Conservation (phyloP, 2,329 filamentous ascomycete genomes). For the Alternaria alternata region DNA sequence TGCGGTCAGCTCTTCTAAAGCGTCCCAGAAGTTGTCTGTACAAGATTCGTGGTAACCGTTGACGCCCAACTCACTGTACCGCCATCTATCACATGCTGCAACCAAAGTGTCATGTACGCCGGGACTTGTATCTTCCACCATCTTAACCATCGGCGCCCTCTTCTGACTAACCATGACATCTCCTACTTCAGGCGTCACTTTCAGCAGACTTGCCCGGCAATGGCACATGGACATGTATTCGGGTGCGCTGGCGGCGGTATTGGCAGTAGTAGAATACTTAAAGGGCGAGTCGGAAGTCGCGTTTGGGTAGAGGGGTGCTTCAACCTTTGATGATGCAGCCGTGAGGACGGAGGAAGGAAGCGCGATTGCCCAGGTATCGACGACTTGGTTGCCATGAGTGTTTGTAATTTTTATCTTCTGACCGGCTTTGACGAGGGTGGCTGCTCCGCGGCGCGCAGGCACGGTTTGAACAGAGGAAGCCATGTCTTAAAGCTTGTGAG, state of each 20-base stretch:
- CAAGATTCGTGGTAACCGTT: conserved; percentile 46
- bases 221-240: conserved; percentile 51
- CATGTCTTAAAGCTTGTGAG: neutral
- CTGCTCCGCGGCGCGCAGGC: conserved; percentile 52
- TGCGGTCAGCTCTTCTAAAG: conserved; percentile 29
- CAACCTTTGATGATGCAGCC: conserved; percentile 31
- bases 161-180: conserved; percentile 47
- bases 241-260: conserved; percentile 37
- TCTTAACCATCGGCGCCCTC: conserved; percentile 42
- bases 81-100: conserved; percentile 48
- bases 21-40: conserved; percentile 50
- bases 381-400: conserved; percentile 59
- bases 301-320: conserved; percentile 42
- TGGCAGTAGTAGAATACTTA: conserved; percentile 33
- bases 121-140: conserved; percentile 45
- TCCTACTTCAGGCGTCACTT: conserved; percentile 39
- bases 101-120: conserved; percentile 48
- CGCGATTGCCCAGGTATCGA: conserved; percentile 61
- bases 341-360: conserved; percentile 34
- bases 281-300: conserved; percentile 31
- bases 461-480: conserved; percentile 41
- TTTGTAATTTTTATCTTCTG: conserved; percentile 59
- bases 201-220: conserved; percentile 40
- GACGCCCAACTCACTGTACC: conserved; percentile 45
- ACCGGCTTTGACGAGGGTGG: conserved; percentile 47